phyloP scores from a whole-genome alignment of 495 filamentous ascomycete species.

The Penicillium atrosanguineum region DNA sequence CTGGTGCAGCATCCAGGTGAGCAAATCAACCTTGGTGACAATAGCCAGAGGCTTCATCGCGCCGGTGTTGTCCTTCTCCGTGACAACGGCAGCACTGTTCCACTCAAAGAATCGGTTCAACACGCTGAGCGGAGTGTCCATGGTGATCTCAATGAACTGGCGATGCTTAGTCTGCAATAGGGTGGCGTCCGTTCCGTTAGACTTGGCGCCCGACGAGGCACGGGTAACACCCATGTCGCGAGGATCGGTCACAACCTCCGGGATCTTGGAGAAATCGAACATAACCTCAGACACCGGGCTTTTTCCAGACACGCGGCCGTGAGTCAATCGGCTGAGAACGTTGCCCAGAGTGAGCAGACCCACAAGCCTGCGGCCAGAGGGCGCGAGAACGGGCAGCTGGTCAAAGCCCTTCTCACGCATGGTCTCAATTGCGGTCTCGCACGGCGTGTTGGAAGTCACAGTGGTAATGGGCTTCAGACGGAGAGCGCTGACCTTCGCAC shows the following conservation, averaged over 20 bases:
- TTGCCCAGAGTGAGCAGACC: conserved; percentile 94
- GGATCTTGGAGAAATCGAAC: conserved; percentile 87
- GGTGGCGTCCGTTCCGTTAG: background rate
- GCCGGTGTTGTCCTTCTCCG: conserved; percentile 60
- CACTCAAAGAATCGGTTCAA: conserved; percentile 94
- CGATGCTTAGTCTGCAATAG: conserved; percentile 41
- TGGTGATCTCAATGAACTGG: conserved; percentile 89
- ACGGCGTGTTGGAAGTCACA: conserved; percentile 62
- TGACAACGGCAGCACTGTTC: conserved; percentile 94
- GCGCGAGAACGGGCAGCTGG: conserved; percentile 83
- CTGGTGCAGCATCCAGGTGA: conserved; percentile 88
- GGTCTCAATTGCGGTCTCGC: conserved; percentile 85
- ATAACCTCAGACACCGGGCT: conserved; percentile 84
- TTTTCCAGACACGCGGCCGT: conserved; percentile 68
- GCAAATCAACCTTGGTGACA: conserved; percentile 92
- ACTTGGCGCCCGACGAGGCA: background rate
- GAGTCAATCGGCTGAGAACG: conserved; percentile 82
- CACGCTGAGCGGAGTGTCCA: conserved; percentile 79
- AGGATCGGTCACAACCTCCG: conserved; percentile 85
- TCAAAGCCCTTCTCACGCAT: conserved; percentile 98
- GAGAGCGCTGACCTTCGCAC: conserved; percentile 74
- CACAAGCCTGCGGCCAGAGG: conserved; percentile 67
- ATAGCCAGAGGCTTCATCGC: conserved; percentile 80
- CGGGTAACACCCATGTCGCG: conserved; percentile 49
- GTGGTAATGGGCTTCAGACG: conserved; percentile 91